Percentiles rank a stretch among this genome's conserved stretches.
Evolutionary conservation across 2,329 filamentous ascomycete genomes (phyloP).

Genomic region (Alternaria panax): DNA sequence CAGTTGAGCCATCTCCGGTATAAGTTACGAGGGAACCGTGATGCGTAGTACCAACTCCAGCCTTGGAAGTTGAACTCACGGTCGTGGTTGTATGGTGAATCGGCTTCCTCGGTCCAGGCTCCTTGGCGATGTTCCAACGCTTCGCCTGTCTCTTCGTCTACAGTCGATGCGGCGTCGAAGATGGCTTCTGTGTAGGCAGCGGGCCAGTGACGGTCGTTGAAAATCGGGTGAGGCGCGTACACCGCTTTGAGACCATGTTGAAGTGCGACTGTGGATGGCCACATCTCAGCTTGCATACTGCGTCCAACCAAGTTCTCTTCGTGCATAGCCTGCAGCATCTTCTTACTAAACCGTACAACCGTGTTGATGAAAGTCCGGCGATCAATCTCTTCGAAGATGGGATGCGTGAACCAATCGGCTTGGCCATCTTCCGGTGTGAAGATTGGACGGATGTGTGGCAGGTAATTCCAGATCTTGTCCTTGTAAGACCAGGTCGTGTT

Average conservation of each 20-base stretch:
- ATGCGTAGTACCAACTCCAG: slow-evolving; percentile 91
- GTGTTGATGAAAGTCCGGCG: slow-evolving; percentile 90
- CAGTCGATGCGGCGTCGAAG: slow-evolving; percentile 68
- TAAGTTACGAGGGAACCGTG: slow-evolving; percentile 79
- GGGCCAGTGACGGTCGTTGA: slow-evolving; percentile 87
- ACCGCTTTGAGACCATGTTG: slow-evolving; percentile 95
- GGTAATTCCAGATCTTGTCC: slow-evolving; percentile 60
- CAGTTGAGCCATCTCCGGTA: slow-evolving; percentile 89
- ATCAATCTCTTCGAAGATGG: slow-evolving; percentile 59
- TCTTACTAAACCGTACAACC: slow-evolving; percentile 80
- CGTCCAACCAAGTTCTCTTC: slow-evolving; percentile 86
- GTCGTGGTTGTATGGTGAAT: slow-evolving; percentile 62
- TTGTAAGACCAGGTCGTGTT: slow-evolving; percentile 77
- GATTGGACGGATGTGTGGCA: slow-evolving; percentile 70
- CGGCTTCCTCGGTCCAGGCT: slow-evolving; percentile 54
- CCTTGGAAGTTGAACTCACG: slow-evolving; percentile 89
- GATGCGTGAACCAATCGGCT: slow-evolving; percentile 62
- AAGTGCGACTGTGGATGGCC: slow-evolving; percentile 84
- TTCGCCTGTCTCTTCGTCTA: slow-evolving; percentile 33
- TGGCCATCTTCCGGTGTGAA: slow-evolving; percentile 83
- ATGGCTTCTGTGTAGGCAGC: slow-evolving; percentile 76
- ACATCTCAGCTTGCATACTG: slow-evolving; percentile 96
- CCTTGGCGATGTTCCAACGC: slow-evolving; percentile 69
- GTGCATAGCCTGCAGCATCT: slow-evolving; percentile 87
- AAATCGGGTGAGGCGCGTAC: slow-evolving; percentile 87